Evolutionary conservation across 2,329 filamentous ascomycete species (phyloP), one percentile per base, ranked within the genome.

Genomic region (Penicillium olsonii): DNA sequence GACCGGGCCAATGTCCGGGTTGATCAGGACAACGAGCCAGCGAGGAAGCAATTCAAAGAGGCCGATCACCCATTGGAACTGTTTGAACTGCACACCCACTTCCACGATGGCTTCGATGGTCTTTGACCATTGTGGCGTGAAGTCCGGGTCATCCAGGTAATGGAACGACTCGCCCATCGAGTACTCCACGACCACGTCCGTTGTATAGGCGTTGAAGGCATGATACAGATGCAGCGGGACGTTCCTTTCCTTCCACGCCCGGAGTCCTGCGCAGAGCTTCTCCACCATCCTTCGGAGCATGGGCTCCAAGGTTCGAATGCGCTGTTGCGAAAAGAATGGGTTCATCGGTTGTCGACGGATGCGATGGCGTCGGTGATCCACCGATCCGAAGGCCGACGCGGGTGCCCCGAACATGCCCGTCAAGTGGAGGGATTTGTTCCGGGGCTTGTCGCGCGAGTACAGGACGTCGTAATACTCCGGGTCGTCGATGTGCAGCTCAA

Each of bases 181-280:
- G 50, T 76, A 77, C 44, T 74, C 66, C 51, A 73, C 75, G 54
- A 78, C 74, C 37, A 77, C 69, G 26, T 78, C 75, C 26, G 74
- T 74, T 2, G 72, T 72, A 38, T 73, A 64, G 17, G 72, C 73
- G 18, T 67, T 70, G 42, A 72, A 74, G 0, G 70, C 62, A 48
- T 66, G 52, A 29, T 65, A 56, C 26, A 62, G 47, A 20, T 56
- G 52, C 26, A 67, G 45, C 2, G 62, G 55, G 29, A 44, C 37
- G 3, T 45, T 37, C 18, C 53, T 55, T 12, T 49, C 45, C 29
- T 50, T 53, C 29, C 57, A 61, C 11, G 52, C 58, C 4, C 53
- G 43, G 19, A 67, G 52, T 7, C 62, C 59, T 24, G 43, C 26
- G 37, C 57, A 61, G 2, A 68, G 54, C 41, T 62, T 66, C 26